These are phyloP conservation scores for Candida incommunis DNA, from an alignment of 805 yeast species.

Conservation along the genomic window DNA sequence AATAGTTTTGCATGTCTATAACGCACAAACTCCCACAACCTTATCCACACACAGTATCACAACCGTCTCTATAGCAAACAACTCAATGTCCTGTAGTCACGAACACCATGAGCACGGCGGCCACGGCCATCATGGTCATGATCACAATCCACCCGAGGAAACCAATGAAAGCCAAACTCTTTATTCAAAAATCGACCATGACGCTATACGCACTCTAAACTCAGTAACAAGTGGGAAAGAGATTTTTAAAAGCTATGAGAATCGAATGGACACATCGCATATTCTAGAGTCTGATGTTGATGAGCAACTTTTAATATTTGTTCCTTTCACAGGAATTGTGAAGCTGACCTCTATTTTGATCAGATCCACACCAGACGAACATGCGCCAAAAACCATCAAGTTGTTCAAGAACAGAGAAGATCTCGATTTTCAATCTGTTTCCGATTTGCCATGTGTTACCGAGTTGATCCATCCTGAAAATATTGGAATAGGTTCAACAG, in stretches of 20 bases:
- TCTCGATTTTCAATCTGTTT: slow-evolving; percentile 60
- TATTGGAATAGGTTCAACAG: slow-evolving; percentile 25
- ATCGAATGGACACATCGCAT: slow-evolving; percentile 32
- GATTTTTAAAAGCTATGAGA: slow-evolving; percentile 39
- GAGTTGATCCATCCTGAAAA: slow-evolving; percentile 49
- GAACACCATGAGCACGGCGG: slow-evolving; percentile 13
- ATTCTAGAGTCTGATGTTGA: slow-evolving; percentile 61
- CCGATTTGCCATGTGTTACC: slow-evolving; percentile 34
- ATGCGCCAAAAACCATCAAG: slow-evolving; percentile 57
- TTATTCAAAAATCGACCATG: slow-evolving; percentile 41
- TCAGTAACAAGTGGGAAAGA: slow-evolving; percentile 36
- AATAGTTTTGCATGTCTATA: too few relatives aligned
- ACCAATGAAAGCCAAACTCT: slow-evolving; percentile 49
- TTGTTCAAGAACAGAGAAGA: slow-evolving; percentile 56
- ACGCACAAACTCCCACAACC: too few relatives aligned
- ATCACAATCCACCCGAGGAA: slow-evolving; percentile 58
- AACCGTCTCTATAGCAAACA: too few relatives aligned
- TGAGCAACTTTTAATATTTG: slow-evolving; percentile 57
- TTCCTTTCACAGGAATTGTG: slow-evolving; percentile 70
- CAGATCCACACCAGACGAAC: slow-evolving; percentile 45
- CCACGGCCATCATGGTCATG: slow-evolving; percentile 22
- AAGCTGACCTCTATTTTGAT: slow-evolving; percentile 61
- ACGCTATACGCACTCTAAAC: slow-evolving; percentile 51
- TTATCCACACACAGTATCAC: too few relatives aligned
- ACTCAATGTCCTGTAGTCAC: slow-evolving; percentile 15